Base-by-base conservation (phyloP, 1,139 yeast genomes). In the Suzukiozyma palmioleophila region DNA sequence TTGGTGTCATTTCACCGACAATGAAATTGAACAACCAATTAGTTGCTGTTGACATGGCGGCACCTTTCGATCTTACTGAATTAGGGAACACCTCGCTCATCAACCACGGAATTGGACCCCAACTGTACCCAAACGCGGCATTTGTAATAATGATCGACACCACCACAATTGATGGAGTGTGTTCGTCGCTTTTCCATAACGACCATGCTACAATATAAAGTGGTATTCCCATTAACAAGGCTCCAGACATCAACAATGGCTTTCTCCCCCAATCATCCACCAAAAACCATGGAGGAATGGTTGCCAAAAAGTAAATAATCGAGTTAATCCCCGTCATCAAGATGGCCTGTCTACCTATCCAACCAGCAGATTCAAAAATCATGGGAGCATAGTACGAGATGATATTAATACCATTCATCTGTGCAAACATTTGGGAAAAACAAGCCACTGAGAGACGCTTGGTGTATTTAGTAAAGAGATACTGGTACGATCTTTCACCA, bases 101-200 rank as follows among this genome's bases (percentile, higher is more conserved):
- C 51, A 90, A 72, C 97, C 97, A 89, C 7, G 96, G 96, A 44
- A 90, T 82, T 3, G 97, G 97, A 9, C 96, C 96, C 95, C 96
- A 88, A 41, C 85, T 76, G 51, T 81, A 81, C 9, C 96, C 96
- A 62, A 88, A 88, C 26, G 86, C 85, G 0, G 95, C 87, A 54
- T 88, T 90, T 64, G 82, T 84, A 11, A 85, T 62, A 38, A 89
- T 76, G 18, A 89, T 95, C 52, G 85, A 77, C 1, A 76, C 55
- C 2, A 88, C 96, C 26, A 89, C 96, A 41, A 79, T 59, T 11
- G 68, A 69, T 7, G 96, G 86, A 2, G 96, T 87, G 39, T 72
- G 69, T 2, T 71, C 56, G 34, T 80, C 69, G 52, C 84, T 72
- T 38, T 82, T 56, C 53, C 68, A 77, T 56, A 86, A 72, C 31